Evolutionary conservation across 768 basidiomycete genomes (phyloP).

Genomic region (Leucocoprinus sp.): DNA sequence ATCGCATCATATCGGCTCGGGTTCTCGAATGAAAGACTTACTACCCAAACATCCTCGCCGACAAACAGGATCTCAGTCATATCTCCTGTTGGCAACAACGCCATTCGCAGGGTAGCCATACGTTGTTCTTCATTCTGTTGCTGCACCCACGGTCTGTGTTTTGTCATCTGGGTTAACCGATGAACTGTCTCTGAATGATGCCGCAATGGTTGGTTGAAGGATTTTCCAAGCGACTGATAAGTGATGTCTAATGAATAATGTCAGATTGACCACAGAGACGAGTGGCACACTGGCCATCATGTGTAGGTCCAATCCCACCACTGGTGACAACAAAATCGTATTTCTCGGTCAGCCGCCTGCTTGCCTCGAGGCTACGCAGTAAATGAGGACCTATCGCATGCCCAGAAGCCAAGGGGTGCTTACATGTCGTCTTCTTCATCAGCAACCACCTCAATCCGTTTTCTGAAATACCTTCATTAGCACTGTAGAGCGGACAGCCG

Average conservation of each 20-base stretch:
- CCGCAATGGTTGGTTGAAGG: slow-evolving; percentile 64
- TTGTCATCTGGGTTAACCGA: slow-evolving; percentile 60
- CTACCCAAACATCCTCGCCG: slow-evolving; percentile 78
- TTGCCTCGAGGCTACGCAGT: slow-evolving; percentile 66
- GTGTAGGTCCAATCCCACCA: slow-evolving; percentile 89
- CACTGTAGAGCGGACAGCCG: slow-evolving; percentile 12
- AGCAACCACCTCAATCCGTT: slow-evolving; percentile 84
- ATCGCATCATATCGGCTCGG: neutral
- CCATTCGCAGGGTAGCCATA: slow-evolving; percentile 80
- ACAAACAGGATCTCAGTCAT: slow-evolving; percentile 75
- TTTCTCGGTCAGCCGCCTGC: slow-evolving; percentile 64
- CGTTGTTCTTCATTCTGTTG: slow-evolving; percentile 69
- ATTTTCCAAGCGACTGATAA: slow-evolving; percentile 78
- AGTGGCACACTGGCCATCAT: slow-evolving; percentile 53
- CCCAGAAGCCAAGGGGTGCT: slow-evolving; percentile 19
- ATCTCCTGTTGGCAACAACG: slow-evolving; percentile 60
- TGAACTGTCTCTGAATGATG: slow-evolving; percentile 73
- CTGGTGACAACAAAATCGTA: slow-evolving; percentile 90
- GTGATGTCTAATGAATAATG: slow-evolving; percentile 60
- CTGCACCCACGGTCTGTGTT: slow-evolving; percentile 44
- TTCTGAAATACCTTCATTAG: slow-evolving; percentile 38
- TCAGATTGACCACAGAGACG: neutral
- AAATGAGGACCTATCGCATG: neutral
- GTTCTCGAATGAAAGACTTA: slow-evolving; percentile 26
- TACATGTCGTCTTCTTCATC: slow-evolving; percentile 90